Base-by-base conservation (phyloP, 1,284 basidiomycete species). In the Apiotrichum porosum region DNA sequence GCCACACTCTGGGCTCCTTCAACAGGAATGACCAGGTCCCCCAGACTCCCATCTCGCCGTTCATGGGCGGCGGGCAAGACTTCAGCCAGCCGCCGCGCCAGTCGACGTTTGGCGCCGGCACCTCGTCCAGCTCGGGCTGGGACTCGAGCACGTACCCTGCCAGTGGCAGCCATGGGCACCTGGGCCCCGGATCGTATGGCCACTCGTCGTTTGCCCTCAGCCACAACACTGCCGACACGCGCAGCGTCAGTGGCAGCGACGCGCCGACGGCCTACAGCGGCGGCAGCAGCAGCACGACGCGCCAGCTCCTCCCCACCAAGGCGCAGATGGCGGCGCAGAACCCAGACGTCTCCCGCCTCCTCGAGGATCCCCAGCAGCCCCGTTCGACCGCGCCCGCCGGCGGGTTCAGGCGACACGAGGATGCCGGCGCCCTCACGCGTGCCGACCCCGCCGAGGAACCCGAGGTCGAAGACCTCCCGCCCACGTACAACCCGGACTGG, bases 401-500 rank as follows among this genome's bases (percentile, higher is more conserved):
- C 26, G 61, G 63, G 22, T 63, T 69, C 50, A 52, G 62, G 40
- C 44, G 60, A 12, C 66, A 71, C 44, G 57, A 68, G 49, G 68
- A 71, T 52, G 68, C 67, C 0, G 68, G 68, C 13, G 26, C 26
- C 8, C 26, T 28, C 8, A n/a, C n/a, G n/a, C 41, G 52, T 12
- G n/a, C 59, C 18, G 14, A 18, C 12, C 19, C 37, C 22, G 31
- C 17, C 18, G 40, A 22, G 15, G 48, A 30, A n/a, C 32, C 22
- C 14, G 53, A 50, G 17, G 56, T 63, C 5, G 67, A 69, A 51
- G 66, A 71, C 45, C 53, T 69, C 41, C 68, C 68, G 32, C 68
- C 68, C 12, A 51, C 66, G 51, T 71, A 71, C 47, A 46, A 53
- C 31, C 56, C 64, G 12, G 57, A 65, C 31, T 71, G 68, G 68